These are phyloP conservation scores for Kuraishia piskuri DNA, from an alignment of 805 yeast genomes.

Conservation along the genomic window DNA sequence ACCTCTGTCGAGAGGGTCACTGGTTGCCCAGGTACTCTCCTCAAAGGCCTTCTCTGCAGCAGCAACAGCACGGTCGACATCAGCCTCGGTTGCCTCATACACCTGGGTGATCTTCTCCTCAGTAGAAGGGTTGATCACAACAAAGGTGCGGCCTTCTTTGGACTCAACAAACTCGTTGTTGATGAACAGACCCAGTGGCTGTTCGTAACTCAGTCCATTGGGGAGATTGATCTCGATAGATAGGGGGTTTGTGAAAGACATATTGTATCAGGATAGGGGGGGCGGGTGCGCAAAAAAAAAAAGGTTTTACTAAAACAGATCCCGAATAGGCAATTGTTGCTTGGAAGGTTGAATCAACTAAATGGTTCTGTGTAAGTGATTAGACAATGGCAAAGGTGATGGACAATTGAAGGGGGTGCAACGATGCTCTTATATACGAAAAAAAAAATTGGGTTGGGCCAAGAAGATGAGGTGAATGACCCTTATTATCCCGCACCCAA, in stretches of 20 bases:
- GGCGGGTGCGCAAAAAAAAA: too few species aligned
- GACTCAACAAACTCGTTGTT: conserved; percentile 54
- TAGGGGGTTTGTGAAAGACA: conserved; percentile 1
- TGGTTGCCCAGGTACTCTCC: conserved; percentile 51
- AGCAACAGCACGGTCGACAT: conserved; percentile 76
- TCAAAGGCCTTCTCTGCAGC: conserved; percentile 79
- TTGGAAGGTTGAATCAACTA: neutral
- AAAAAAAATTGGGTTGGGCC: neutral
- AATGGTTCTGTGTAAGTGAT: neutral
- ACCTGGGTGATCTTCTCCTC: conserved; percentile 63
- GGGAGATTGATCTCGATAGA: conserved; percentile 44
- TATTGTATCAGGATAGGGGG: too few species aligned
- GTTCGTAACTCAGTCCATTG: conserved; percentile 49
- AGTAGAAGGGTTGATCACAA: conserved; percentile 58
- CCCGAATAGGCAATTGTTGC: neutral
- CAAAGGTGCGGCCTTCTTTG: conserved; percentile 49
- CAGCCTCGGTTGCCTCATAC: conserved; percentile 70
- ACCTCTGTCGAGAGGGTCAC: conserved; percentile 64
- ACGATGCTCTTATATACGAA: neutral
- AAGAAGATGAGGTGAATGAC: neutral
- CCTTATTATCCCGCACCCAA: neutral
- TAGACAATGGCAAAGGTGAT: neutral
- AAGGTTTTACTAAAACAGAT: neutral
- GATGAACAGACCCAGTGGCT: conserved; percentile 53
- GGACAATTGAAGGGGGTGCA: neutral